phyloP scores from a whole-genome alignment of 176 grass and related monocot genomes.

The Miscanthus lutarioriparius region DNA sequence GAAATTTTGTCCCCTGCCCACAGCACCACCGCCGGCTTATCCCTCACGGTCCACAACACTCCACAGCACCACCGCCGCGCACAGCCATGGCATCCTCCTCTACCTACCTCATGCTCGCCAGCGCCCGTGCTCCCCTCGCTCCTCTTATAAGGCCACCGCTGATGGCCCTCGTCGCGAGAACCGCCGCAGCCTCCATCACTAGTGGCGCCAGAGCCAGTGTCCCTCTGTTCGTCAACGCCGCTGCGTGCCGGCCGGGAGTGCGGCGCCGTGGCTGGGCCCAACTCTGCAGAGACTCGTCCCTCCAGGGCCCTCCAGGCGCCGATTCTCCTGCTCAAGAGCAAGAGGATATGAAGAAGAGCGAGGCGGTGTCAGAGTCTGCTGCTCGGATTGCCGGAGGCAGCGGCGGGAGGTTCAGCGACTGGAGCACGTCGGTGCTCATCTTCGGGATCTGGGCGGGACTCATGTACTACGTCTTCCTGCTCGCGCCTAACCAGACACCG shows the following conservation, averaged over 20 bases:
- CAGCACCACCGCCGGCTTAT: too few species aligned
- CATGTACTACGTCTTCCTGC: conserved; percentile 82
- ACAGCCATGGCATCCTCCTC: conserved; percentile 17
- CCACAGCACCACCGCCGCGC: not conserved
- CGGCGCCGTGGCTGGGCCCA: not conserved
- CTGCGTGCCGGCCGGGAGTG: not conserved
- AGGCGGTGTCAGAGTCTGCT: not conserved
- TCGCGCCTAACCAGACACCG: conserved; percentile 82
- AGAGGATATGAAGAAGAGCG: conserved; percentile 5
- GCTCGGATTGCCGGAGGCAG: conserved; percentile 20
- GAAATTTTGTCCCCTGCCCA: too few species aligned
- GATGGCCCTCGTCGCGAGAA: not conserved
- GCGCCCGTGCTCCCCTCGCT: not conserved
- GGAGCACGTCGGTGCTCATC: conserved; percentile 66
- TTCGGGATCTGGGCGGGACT: conserved; percentile 87
- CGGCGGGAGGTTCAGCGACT: conserved; percentile 36
- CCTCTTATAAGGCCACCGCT: not conserved
- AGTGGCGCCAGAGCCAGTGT: not conserved
- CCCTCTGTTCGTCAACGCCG: not conserved
- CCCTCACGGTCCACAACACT: too few species aligned
- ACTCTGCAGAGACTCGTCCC: conserved; percentile 41
- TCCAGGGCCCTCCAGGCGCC: conserved; percentile 4
- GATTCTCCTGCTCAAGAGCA: conserved; percentile 27
- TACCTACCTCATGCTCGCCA: not conserved
- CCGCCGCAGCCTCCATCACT: not conserved